These are phyloP conservation scores for Eucalyptus paniculata DNA, from an alignment of 345 rosid genomes.

Conservation along the genomic window DNA sequence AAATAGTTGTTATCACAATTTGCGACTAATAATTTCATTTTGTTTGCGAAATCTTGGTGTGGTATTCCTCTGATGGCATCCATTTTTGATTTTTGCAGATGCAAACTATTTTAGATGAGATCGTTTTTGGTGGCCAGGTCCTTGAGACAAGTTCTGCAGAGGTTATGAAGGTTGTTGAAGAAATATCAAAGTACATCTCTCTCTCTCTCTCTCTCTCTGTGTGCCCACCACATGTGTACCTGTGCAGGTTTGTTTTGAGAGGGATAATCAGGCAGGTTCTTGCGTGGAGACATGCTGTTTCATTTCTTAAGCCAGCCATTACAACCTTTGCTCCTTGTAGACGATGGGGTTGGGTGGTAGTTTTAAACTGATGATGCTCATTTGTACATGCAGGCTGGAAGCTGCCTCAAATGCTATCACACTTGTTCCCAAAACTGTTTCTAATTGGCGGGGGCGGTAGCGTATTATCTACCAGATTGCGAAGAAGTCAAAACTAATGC, in stretches of 20 bases:
- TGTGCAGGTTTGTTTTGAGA: not conserved
- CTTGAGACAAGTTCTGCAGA: slow-evolving; percentile 83
- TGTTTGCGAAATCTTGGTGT: not conserved
- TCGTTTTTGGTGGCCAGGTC: slow-evolving; percentile 88
- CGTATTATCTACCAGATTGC: not conserved
- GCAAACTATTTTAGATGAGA: slow-evolving; percentile 75
- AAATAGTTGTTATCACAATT: not conserved
- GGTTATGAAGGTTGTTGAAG: slow-evolving; percentile 71
- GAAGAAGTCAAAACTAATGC: not conserved
- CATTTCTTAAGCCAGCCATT: not conserved
- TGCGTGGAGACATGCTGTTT: not conserved
- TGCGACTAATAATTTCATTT: not conserved
- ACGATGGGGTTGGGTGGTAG: not conserved
- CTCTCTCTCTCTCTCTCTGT: not conserved
- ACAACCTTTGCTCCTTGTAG: not conserved
- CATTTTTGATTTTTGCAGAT: slow-evolving; percentile 28
- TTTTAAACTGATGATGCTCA: not conserved
- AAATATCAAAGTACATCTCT: slow-evolving; percentile 56
- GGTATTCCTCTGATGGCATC: not conserved
- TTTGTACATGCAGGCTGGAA: slow-evolving; percentile 51
- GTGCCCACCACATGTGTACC: not conserved
- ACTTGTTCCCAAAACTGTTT: slow-evolving; percentile 63
- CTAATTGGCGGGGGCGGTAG: slow-evolving; percentile 59
- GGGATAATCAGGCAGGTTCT: not conserved
- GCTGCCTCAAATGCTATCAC: slow-evolving; percentile 58